phyloP scores from a whole-genome alignment of 2,329 filamentous ascomycete genomes.

The Sordariomycetes sp. region DNA sequence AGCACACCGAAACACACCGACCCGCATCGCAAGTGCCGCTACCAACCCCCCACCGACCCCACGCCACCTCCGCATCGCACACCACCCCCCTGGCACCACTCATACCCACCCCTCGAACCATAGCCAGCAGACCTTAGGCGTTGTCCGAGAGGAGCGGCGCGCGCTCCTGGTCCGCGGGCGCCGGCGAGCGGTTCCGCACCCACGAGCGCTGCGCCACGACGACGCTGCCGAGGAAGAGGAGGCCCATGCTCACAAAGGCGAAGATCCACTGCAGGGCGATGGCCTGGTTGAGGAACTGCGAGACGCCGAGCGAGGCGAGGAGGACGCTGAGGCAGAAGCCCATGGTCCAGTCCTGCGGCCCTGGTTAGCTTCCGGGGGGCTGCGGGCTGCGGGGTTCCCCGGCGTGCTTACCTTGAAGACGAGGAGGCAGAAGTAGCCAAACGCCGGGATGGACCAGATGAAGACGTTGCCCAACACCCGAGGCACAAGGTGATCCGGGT shows the following conservation, averaged over 20 bases:
- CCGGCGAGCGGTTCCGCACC: slow-evolving; percentile 20
- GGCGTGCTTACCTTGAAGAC: slow-evolving; percentile 50
- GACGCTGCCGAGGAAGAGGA: slow-evolving; percentile 58
- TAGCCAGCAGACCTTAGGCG: neutral
- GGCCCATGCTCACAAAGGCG: slow-evolving; percentile 67
- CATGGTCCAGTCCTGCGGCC: slow-evolving; percentile 54
- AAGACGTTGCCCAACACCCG: slow-evolving; percentile 76
- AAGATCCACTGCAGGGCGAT: slow-evolving; percentile 89
- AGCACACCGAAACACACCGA: too few relatives aligned
- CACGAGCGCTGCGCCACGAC: slow-evolving; percentile 51
- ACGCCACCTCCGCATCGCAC: too few relatives aligned
- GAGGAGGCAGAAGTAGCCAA: slow-evolving; percentile 64
- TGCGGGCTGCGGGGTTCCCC: neutral
- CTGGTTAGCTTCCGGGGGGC: slow-evolving; percentile 9
- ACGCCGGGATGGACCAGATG: slow-evolving; percentile 70
- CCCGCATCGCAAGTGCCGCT: too few relatives aligned
- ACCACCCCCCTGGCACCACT: too few relatives aligned
- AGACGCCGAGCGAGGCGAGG: slow-evolving; percentile 60
- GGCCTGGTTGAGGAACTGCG: slow-evolving; percentile 59
- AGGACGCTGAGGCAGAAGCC: slow-evolving; percentile 68
- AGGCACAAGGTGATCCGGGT: slow-evolving; percentile 52
- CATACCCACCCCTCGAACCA: neutral
- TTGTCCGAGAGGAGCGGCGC: slow-evolving; percentile 46
- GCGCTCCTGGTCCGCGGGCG: slow-evolving; percentile 37
- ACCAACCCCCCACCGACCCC: too few relatives aligned